Evolutionary conservation across 495 filamentous ascomycete species (phyloP).

Genomic region (Talaromyces adpressus): DNA sequence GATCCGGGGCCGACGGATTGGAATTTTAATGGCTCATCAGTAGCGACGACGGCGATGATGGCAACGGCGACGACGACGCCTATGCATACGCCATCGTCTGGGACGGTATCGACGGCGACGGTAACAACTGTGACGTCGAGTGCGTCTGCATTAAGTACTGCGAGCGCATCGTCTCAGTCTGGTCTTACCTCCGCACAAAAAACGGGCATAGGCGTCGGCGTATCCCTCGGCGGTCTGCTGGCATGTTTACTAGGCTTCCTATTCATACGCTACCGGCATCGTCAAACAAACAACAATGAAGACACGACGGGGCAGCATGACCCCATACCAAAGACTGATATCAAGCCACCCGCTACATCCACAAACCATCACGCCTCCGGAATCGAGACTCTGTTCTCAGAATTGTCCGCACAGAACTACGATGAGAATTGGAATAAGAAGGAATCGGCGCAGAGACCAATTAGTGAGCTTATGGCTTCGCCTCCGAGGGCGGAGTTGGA

Average conservation of each 20-base stretch:
- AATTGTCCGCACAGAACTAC: not conserved
- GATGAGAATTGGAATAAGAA: not conserved
- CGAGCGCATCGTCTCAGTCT: not conserved
- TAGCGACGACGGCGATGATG: too few species aligned
- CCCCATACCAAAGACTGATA: not conserved
- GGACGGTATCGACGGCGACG: not conserved
- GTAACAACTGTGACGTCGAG: not conserved
- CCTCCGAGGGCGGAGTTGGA: not conserved
- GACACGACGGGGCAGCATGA: not conserved
- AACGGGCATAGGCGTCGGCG: not conserved
- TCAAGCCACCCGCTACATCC: not conserved
- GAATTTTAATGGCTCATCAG: slow-evolving; percentile 8
- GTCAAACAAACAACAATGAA: not conserved
- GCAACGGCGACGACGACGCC: too few species aligned
- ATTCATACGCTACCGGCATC: not conserved
- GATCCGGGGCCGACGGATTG: slow-evolving; percentile 13
- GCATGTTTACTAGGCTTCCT: not conserved
- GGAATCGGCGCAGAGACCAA: not conserved
- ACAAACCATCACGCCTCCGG: not conserved
- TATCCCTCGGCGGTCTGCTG: not conserved
- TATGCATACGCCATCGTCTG: too few species aligned
- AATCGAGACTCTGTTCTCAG: not conserved
- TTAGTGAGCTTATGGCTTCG: not conserved
- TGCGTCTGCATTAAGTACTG: not conserved
- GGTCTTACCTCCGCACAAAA: not conserved